A percentile compares a stretch with the other conserved stretches of the same genome.
Conservation (phyloP, 805 yeast genomes). For the Starmerella etchellsii region DNA sequence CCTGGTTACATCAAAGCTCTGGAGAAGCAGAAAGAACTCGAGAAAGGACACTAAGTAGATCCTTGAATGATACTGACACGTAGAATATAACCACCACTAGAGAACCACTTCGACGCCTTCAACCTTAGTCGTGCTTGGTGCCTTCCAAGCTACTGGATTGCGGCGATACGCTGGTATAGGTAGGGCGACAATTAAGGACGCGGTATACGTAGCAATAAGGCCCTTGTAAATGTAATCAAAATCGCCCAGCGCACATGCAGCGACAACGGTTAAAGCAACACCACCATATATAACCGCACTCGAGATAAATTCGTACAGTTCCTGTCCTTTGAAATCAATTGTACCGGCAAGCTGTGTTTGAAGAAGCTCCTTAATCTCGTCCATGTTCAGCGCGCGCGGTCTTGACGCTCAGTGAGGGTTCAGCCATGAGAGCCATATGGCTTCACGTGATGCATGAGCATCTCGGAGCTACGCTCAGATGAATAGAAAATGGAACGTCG, state of each 20-base stretch:
- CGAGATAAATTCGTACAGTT: conserved; percentile 5
- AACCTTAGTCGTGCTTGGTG: background rate
- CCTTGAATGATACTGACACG: too few species aligned
- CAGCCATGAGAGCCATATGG: too few species aligned
- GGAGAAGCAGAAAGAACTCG: conserved; percentile 11
- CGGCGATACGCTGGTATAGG: conserved; percentile 19
- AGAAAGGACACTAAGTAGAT: too few species aligned
- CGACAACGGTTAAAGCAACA: conserved; percentile 10
- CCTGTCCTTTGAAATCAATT: conserved; percentile 23
- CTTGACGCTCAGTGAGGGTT: too few species aligned
- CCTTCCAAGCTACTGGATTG: conserved; percentile 17
- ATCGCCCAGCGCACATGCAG: conserved; percentile 11
- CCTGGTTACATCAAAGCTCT: conserved; percentile 6
- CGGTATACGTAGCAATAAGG: conserved; percentile 9
- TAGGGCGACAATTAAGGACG: conserved; percentile 13
- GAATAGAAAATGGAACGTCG: too few species aligned
- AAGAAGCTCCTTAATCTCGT: conserved; percentile 11
- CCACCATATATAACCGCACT: conserved; percentile 11
- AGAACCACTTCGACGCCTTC: background rate
- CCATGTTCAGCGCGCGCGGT: conserved; percentile 8
- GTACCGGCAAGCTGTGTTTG: conserved; percentile 17
- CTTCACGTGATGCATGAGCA: too few species aligned
- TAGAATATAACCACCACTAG: too few species aligned
- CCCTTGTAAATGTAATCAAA: conserved; percentile 13
- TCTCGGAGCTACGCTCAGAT: too few species aligned